Evolutionary conservation across 345 rosid species (phyloP).

Genomic region (Aegle marmelos): DNA sequence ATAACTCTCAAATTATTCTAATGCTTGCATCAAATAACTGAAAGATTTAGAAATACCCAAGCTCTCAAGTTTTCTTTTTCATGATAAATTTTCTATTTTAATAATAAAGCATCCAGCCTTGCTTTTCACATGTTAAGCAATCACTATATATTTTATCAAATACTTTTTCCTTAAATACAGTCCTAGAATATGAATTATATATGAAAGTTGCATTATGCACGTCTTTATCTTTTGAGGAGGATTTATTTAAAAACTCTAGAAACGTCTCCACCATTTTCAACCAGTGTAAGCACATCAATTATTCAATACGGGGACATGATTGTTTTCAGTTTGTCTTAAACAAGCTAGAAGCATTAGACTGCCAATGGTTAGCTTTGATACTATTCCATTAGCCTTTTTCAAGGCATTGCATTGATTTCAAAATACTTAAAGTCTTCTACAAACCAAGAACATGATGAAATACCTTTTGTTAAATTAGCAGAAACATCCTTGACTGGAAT

Average conservation of each 20-base stretch:
- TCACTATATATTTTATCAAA: no score
- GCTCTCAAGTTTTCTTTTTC: background rate
- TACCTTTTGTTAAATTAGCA: constrained; percentile 59
- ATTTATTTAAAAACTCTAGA: background rate
- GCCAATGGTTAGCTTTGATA: background rate
- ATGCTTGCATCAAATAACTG: background rate
- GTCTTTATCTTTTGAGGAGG: background rate
- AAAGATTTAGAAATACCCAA: background rate
- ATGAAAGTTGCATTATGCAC: background rate
- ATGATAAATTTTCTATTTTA: background rate
- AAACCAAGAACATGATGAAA: background rate
- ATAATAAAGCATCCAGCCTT: background rate
- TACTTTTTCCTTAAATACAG: background rate
- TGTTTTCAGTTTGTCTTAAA: background rate
- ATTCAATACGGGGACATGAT: background rate
- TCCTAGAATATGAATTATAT: background rate
- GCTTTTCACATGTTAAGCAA: background rate
- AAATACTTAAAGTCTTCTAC: background rate
- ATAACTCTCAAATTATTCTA: background rate
- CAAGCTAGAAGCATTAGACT: background rate
- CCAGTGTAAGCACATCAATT: background rate
- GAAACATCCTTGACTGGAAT: constrained; percentile 65
- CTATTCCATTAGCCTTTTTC: background rate
- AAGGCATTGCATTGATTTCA: background rate
- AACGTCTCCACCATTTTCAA: background rate